Evolutionary conservation across 2,329 filamentous ascomycete species (phyloP), one percentile per base, ranked within the genome.

Genomic region (Harringtonia lauricola): DNA sequence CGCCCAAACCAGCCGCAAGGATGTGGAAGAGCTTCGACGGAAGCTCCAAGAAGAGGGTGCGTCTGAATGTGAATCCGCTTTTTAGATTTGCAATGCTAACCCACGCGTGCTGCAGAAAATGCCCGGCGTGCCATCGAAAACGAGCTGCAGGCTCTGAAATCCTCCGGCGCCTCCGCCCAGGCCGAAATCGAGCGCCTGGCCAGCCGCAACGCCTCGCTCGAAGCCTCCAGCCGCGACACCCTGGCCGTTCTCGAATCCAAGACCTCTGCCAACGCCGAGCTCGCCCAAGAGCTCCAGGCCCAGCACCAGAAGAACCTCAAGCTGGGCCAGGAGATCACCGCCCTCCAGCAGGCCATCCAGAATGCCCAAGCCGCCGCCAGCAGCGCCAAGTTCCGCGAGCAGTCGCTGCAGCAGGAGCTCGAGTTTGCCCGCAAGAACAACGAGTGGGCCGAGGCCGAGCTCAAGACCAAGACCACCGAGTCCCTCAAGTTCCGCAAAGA

Each of bases 401-500:
- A 95, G 57, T 84, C 81, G 26, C 68, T 96, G 13, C 81, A 92
- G 61, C 89, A 95, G 60, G 89, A 96, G 60, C 73, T 96, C 30
- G 87, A 94, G 35, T 71, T 94, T 44, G 79, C 90, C 17, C 88
- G 87, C 59, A 84, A 83, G 56, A 95, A 88, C 65, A 86, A 86
- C 51, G 90, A 96, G 54, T 98, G 88, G 85, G 83, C 92, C 44
- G 87, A 95, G 57, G 80, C 74, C 35, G 92, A 98, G 61, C 74
- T 96, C 19, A 90, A 94, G 67, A 89, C 86, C 1, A 94, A 95
- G 65, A 82, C 77, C 49, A 77, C 81, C 9, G 92, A 98, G 59
- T 80, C 87, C 39, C 76, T 90, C 52, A 95, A 89, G 57, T 90
- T 85, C 63, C 80, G 92, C 50, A 96, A 95, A 59, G 92, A 98